Evolutionary conservation across 352 stramenopile genomes (phyloP).

Genomic region (Pseudoperonospora humuli): DNA sequence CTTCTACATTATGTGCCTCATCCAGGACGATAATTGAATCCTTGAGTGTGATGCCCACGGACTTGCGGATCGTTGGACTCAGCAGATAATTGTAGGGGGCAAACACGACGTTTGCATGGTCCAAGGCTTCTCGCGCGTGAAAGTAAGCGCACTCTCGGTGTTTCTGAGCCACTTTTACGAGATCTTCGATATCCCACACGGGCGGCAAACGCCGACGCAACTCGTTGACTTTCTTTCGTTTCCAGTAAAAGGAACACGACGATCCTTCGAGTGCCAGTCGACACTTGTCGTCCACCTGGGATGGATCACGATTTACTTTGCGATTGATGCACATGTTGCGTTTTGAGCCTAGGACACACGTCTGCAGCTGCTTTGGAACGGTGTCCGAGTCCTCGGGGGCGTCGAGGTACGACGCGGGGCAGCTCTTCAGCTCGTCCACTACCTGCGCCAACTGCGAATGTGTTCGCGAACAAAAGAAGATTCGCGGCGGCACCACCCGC

Average conservation of each 20-base stretch:
- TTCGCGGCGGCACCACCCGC: conserved; percentile 42
- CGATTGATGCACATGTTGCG: conserved; percentile 73
- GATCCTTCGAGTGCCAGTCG: conserved; percentile 22
- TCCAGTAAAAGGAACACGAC: conserved; percentile 31
- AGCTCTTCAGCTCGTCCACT: conserved; percentile 74
- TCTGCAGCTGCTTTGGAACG: conserved; percentile 49
- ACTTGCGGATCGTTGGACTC: conserved; percentile 61
- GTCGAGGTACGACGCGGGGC: conserved; percentile 48
- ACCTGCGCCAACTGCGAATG: conserved; percentile 83
- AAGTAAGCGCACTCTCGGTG: conserved; percentile 80
- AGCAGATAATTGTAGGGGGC: conserved; percentile 87
- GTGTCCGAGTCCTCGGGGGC: conserved; percentile 28
- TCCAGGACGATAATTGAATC: conserved; percentile 77
- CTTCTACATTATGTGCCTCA: conserved; percentile 84
- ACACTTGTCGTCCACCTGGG: conserved; percentile 74
- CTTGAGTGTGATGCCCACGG: conserved; percentile 63
- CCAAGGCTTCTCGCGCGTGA: conserved; percentile 39
- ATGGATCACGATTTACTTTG: conserved; percentile 53
- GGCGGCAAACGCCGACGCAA: conserved; percentile 39
- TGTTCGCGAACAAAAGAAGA: conserved; percentile 86
- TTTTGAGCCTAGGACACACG: conserved; percentile 76
- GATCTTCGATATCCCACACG: conserved; percentile 84
- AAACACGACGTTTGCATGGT: conserved; percentile 71
- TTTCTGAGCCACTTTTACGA: conserved; percentile 62
- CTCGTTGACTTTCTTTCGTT: conserved; percentile 26